A percentile compares a stretch with the other conserved stretches of the same genome.
phyloP scores from a whole-genome alignment of 2,329 filamentous ascomycete genomes.

The Pseudogymnoascus destructans region DNA sequence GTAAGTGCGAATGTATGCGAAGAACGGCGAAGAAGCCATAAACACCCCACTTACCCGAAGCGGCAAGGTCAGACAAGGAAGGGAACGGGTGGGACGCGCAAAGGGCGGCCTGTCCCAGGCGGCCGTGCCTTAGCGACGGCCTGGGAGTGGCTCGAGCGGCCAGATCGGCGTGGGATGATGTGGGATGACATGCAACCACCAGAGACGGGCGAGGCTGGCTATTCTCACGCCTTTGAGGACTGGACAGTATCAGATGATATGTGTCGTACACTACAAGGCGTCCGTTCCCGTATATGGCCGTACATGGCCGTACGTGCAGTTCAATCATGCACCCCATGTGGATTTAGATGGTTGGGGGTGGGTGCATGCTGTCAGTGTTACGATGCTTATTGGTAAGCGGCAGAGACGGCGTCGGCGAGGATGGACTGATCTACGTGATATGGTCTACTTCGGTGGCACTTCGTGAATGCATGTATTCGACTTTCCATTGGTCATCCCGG shows the following conservation, averaged over 20 bases:
- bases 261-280: neutral
- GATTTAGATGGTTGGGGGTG: slow-evolving; percentile 2
- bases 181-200: neutral
- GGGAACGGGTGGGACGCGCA: neutral
- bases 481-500: neutral
- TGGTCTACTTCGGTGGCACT: neutral
- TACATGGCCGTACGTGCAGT: neutral
- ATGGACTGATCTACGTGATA: neutral
- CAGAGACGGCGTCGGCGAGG: neutral
- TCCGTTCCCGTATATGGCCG: neutral
- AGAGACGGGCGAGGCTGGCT: neutral
- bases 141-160: slow-evolving; percentile 3
- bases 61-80: slow-evolving; percentile 4
- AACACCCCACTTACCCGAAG: neutral
- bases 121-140: neutral
- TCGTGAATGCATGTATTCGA: neutral
- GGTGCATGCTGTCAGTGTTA: slow-evolving; percentile 2
- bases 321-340: slow-evolving; percentile 3
- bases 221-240: neutral
- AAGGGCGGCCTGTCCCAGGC: neutral
- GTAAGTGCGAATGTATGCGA: neutral
- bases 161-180: neutral
- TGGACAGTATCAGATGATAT: neutral
- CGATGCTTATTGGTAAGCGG: neutral
- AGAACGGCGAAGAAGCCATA: neutral